Conservation (phyloP, 768 basidiomycete genomes). For the Hygrophorus pudorinus region DNA sequence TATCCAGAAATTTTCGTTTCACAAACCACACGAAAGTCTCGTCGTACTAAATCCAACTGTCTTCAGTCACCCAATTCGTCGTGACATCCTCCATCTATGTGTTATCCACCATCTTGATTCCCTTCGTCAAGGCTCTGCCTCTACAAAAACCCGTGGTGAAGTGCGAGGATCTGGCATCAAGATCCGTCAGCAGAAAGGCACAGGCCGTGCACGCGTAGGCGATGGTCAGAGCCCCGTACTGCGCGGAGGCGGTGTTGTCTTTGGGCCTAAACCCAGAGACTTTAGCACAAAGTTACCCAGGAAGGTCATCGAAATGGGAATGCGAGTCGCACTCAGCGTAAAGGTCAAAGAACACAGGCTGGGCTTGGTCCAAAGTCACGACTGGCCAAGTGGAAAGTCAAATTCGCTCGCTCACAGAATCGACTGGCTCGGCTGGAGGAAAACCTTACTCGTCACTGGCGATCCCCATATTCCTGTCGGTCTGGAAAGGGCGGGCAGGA, state of each 20-base stretch:
- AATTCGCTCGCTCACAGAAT: conserved; percentile 54
- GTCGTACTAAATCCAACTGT: conserved; percentile 71
- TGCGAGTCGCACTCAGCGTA: conserved; percentile 80
- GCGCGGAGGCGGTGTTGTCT: conserved; percentile 86
- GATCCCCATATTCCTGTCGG: conserved; percentile 40
- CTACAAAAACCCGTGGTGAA: conserved; percentile 85
- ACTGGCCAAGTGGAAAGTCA: conserved; percentile 69
- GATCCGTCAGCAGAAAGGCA: conserved; percentile 86
- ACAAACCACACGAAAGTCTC: conserved; percentile 31
- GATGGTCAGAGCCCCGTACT: conserved; percentile 82
- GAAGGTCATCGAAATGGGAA: conserved; percentile 88
- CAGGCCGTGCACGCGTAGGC: conserved; percentile 82
- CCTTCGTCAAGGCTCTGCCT: conserved; percentile 86
- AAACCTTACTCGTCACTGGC: conserved; percentile 72
- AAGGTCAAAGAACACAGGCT: conserved; percentile 70
- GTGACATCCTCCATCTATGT: conserved; percentile 89
- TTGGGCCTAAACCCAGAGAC: conserved; percentile 85
- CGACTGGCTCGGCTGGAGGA: conserved; percentile 52
- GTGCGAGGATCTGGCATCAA: conserved; percentile 86
- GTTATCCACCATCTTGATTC: conserved; percentile 81
- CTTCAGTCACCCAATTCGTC: conserved; percentile 81
- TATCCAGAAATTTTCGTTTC: conserved; percentile 27
- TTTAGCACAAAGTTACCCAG: conserved; percentile 89
- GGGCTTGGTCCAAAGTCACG: conserved; percentile 63
- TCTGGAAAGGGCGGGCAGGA: conserved; percentile 53